These are phyloP conservation scores for Boletus eberwhitei DNA, from an alignment of 768 basidiomycete genomes.

Conservation along the genomic window DNA sequence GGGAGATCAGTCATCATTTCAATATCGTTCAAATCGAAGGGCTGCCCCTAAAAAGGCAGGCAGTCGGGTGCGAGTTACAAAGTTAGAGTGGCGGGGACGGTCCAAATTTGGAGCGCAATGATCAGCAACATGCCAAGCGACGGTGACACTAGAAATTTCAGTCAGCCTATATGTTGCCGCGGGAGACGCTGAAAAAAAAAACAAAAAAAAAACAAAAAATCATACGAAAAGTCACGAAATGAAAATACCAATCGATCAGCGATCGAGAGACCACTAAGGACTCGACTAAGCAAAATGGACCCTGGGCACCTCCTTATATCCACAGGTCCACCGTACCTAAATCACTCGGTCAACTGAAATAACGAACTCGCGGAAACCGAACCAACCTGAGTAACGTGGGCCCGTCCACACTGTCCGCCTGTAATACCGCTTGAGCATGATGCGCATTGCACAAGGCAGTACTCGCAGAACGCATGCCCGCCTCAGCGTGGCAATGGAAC, in stretches of 20 bases:
- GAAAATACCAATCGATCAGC: slow-evolving; percentile 22
- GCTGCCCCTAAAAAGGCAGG: slow-evolving; percentile 28
- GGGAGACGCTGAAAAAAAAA: background rate
- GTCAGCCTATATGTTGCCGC: background rate
- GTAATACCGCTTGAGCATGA: background rate
- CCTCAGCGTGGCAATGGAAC: background rate
- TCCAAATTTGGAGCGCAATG: background rate
- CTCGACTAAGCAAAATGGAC: background rate
- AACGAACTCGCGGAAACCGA: slow-evolving; percentile 2
- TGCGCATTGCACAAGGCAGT: background rate
- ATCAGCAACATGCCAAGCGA: slow-evolving; percentile 10
- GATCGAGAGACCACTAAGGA: slow-evolving; percentile 9
- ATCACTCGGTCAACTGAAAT: background rate
- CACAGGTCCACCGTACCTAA: background rate
- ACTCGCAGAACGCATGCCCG: background rate
- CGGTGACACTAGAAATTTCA: background rate
- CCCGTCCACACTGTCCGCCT: background rate
- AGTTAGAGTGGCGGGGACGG: background rate
- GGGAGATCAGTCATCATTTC: slow-evolving; percentile 34
- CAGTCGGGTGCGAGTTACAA: slow-evolving; percentile 8
- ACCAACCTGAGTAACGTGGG: background rate
- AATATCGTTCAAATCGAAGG: slow-evolving; percentile 20
- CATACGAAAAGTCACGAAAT: slow-evolving; percentile 7
- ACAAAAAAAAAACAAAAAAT: background rate
- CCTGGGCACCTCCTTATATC: slow-evolving; percentile 12